These are phyloP conservation scores for Laburnicola sp. DNA, from an alignment of 2,329 filamentous ascomycete genomes.

Conservation along the genomic window DNA sequence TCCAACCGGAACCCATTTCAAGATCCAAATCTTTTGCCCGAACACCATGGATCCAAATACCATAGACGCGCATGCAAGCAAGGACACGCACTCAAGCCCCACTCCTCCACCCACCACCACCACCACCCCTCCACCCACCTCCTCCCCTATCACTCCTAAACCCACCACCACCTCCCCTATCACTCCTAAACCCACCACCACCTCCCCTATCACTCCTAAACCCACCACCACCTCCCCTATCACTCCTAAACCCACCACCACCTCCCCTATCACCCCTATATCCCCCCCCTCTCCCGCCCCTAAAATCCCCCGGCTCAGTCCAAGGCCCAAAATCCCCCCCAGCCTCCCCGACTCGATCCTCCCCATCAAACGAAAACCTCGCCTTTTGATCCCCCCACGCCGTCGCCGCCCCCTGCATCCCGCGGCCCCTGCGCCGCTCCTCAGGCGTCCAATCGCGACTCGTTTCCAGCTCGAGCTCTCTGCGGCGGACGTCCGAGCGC, in stretches of 20 bases:
- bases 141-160: slow-evolving; percentile 12
- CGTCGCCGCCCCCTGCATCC: slow-evolving; percentile 18
- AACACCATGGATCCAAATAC: too few relatives aligned
- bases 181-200: neutral
- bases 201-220: neutral
- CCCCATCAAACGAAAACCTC: slow-evolving; percentile 50
- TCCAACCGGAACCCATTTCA: too few relatives aligned
- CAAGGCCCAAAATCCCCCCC: slow-evolving; percentile 40
- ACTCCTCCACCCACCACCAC: neutral
- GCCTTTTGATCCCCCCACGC: slow-evolving; percentile 42
- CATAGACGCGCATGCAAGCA: neutral
- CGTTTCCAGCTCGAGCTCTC: slow-evolving; percentile 56
- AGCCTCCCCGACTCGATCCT: slow-evolving; percentile 49
- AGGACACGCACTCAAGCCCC: neutral
- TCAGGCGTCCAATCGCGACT: slow-evolving; percentile 47
- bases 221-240: slow-evolving; percentile 1
- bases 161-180: slow-evolving; percentile 1
- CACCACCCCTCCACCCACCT: slow-evolving; percentile 16
- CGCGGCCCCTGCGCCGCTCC: slow-evolving; percentile 34
- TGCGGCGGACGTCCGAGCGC: slow-evolving; percentile 66
- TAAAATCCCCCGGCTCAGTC: slow-evolving; percentile 20
- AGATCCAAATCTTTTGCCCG: too few relatives aligned
- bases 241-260: slow-evolving; percentile 3
- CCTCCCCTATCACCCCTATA: slow-evolving; percentile 8
- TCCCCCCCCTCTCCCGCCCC: slow-evolving; percentile 19